These are phyloP conservation scores for Cladosporium sp. DNA, from an alignment of 2,329 filamentous ascomycete species.

Conservation along the genomic window DNA sequence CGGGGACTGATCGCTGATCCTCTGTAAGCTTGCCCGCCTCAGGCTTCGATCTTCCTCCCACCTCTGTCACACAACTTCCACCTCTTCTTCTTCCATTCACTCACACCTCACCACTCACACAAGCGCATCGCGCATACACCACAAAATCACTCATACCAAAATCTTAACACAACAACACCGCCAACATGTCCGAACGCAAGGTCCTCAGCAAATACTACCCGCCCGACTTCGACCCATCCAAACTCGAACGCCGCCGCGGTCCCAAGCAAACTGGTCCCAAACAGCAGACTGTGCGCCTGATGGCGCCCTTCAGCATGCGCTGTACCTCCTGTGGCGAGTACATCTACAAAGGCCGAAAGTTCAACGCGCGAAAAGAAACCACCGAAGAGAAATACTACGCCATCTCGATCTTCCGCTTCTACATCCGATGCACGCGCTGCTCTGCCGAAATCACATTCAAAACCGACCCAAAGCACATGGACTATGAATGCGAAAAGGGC, in stretches of 20 bases:
- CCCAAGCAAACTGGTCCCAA: conserved; percentile 73
- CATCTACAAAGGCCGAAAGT: conserved; percentile 91
- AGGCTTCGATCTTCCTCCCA: not conserved
- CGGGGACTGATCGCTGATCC: not conserved
- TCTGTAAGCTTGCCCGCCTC: not conserved
- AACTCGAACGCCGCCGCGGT: conserved; percentile 62
- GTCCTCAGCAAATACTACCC: conserved; percentile 66
- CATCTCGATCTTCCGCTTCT: conserved; percentile 86
- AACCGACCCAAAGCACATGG: conserved; percentile 92
- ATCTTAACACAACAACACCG: conserved; percentile 1
- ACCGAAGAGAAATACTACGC: conserved; percentile 85
- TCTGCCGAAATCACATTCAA: conserved; percentile 85
- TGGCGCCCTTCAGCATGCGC: conserved; percentile 82
- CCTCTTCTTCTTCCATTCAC: too few relatives aligned
- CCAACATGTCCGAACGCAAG: conserved; percentile 77
- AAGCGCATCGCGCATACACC: conserved; percentile 3
- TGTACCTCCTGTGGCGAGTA: conserved; percentile 70
- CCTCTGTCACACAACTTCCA: not conserved
- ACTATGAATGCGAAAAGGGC: conserved; percentile 76
- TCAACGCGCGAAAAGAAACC: conserved; percentile 92
- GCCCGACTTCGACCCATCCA: conserved; percentile 84
- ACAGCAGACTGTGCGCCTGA: conserved; percentile 80
- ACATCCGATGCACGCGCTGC: conserved; percentile 77
- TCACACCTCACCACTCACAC: not conserved
- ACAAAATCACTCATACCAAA: not conserved